These are phyloP conservation scores for Wilcoxina mikolae DNA, from an alignment of 495 filamentous ascomycete genomes.

Conservation along the genomic window DNA sequence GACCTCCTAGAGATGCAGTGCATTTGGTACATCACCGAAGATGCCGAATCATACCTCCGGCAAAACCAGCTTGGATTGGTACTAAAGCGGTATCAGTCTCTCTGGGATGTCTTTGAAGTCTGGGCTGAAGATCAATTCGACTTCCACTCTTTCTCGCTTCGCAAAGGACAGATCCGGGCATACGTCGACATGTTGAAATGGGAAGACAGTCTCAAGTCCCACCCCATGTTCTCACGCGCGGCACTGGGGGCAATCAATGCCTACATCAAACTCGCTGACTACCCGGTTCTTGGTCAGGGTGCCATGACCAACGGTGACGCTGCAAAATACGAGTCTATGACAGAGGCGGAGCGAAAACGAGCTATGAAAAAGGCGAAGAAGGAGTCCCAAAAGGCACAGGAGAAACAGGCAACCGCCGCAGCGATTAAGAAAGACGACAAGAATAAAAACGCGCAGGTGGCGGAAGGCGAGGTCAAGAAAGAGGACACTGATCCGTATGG, in stretches of 20 bases:
- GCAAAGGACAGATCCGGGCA: constrained; percentile 86
- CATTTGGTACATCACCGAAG: constrained; percentile 91
- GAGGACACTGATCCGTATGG: constrained; percentile 82
- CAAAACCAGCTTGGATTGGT: constrained; percentile 72
- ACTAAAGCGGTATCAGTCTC: constrained; percentile 71
- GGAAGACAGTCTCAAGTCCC: constrained; percentile 80
- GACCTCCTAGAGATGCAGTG: constrained; percentile 98
- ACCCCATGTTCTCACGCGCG: constrained; percentile 84
- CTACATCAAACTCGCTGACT: constrained; percentile 67
- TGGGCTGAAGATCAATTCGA: constrained; percentile 99
- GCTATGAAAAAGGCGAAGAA: constrained; percentile 89
- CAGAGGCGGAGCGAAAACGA: constrained; percentile 71
- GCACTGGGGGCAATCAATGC: constrained; percentile 67
- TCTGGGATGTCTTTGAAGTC: constrained; percentile 70
- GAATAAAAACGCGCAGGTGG: constrained; percentile 35
- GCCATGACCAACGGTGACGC: constrained; percentile 38
- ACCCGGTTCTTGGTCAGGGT: constrained; percentile 47
- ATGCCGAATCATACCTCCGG: constrained; percentile 76
- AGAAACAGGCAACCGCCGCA: constrained; percentile 61
- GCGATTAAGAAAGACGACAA: constrained; percentile 64
- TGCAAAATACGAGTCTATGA: constrained; percentile 37
- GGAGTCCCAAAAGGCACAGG: constrained; percentile 64
- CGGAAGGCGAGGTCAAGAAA: constrained; percentile 46
- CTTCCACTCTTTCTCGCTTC: constrained; percentile 90
- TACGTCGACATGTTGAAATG: constrained; percentile 94